Evolutionary conservation across 805 yeast genomes (phyloP).

Genomic region (Danielia reshetovae): DNA sequence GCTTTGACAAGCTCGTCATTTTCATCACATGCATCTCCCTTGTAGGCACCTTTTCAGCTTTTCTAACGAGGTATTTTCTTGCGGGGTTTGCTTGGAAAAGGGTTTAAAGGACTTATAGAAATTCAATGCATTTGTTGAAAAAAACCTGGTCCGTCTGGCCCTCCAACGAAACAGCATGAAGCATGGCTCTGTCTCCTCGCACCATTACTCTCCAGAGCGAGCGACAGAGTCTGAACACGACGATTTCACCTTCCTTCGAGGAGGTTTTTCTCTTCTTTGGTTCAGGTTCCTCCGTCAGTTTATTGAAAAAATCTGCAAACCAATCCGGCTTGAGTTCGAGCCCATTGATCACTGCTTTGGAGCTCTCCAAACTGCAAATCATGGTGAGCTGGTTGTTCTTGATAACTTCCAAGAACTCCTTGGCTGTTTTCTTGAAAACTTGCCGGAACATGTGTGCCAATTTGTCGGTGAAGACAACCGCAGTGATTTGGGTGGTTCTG

Average conservation of each 20-base stretch:
- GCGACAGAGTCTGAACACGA: conserved; percentile 39
- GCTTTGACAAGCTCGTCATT: conserved; percentile 2
- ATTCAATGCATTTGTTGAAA: conserved; percentile 14
- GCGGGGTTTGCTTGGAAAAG: neutral
- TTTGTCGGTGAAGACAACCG: conserved; percentile 24
- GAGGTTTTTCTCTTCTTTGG: conserved; percentile 7
- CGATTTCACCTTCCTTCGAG: conserved; percentile 28
- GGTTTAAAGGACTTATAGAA: conserved; percentile 9
- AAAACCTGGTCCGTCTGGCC: conserved; percentile 25
- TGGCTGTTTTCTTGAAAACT: conserved; percentile 20
- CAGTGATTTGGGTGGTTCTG: conserved; percentile 20
- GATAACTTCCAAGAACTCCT: conserved; percentile 15
- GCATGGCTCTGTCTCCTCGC: conserved; percentile 19
- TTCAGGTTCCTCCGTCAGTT: conserved; percentile 4
- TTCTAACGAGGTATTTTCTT: neutral
- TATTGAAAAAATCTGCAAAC: conserved; percentile 25
- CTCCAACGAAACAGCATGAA: conserved; percentile 28
- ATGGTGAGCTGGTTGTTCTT: conserved; percentile 18
- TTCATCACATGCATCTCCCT: neutral
- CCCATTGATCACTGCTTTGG: conserved; percentile 32
- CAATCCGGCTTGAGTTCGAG: conserved; percentile 31
- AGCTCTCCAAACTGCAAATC: conserved; percentile 24
- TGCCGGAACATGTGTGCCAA: conserved; percentile 20
- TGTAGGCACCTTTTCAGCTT: neutral
- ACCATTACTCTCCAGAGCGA: conserved; percentile 41